Conservation (phyloP, 2,329 filamentous ascomycete genomes). For the Microdochium paspali region DNA sequence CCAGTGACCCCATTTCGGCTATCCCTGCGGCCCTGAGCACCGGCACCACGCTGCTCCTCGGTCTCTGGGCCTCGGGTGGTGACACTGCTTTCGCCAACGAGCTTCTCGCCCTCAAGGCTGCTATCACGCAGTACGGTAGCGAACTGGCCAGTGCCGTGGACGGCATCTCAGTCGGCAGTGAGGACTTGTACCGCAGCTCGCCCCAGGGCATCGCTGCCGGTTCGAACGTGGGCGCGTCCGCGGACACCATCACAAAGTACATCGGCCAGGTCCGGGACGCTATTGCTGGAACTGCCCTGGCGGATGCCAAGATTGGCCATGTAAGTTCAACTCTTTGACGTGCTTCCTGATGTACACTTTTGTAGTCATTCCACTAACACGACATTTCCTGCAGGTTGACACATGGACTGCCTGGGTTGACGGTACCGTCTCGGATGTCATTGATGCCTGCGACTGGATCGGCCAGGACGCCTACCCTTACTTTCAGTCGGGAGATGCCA, state of each 20-base stretch:
- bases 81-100: conserved; percentile 59
- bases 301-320: conserved; percentile 59
- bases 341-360: too few relatives aligned
- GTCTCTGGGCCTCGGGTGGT: conserved; percentile 72
- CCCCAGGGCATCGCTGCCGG: conserved; percentile 56
- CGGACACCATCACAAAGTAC: conserved; percentile 55
- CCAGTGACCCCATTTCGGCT: conserved; percentile 34
- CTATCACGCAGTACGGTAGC: conserved; percentile 59
- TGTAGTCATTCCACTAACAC: too few relatives aligned
- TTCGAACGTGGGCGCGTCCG: conserved; percentile 52
- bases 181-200: conserved; percentile 78
- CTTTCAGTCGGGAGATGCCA: conserved; percentile 62
- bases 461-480: conserved; percentile 83
- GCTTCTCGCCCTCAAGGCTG: conserved; percentile 58
- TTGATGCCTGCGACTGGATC: conserved; percentile 65
- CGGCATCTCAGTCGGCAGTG: conserved; percentile 78
- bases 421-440: conserved; percentile 58
- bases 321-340: neutral
- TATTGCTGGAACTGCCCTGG: conserved; percentile 52
- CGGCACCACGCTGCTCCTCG: conserved; percentile 69
- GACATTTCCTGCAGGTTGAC: conserved; percentile 44
- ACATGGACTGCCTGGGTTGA: conserved; percentile 80
- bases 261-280: conserved; percentile 58
- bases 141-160: conserved; percentile 58
- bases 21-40: conserved; percentile 75